Conservation (phyloP, 2,329 filamentous ascomycete species). For the Venturia oleaginea region DNA sequence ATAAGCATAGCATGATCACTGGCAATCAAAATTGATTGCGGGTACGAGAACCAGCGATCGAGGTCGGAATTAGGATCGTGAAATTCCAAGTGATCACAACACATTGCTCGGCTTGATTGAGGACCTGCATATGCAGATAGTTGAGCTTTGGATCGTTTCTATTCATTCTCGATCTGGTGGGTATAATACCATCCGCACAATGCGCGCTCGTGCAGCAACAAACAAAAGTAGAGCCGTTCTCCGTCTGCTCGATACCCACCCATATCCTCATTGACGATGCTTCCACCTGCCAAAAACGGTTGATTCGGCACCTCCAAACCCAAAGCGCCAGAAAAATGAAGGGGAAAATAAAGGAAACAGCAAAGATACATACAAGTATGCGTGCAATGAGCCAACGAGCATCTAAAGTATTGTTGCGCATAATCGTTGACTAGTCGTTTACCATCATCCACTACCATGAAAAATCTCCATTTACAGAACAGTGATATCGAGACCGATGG, state of each 20-base stretch:
- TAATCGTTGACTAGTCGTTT: not conserved
- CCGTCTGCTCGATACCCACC: not conserved
- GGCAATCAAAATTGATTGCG: no score
- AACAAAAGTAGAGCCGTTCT: not conserved
- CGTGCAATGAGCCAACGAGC: not conserved
- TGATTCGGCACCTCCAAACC: not conserved
- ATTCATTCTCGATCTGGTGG: not conserved
- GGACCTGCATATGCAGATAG: no score
- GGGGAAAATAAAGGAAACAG: not conserved
- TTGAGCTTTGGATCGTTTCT: not conserved
- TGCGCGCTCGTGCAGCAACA: not conserved
- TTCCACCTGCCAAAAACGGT: not conserved
- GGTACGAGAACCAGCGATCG: no score
- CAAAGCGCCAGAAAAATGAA: not conserved
- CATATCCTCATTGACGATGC: not conserved
- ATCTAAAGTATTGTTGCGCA: slow-evolving; percentile 2
- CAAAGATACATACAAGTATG: not conserved
- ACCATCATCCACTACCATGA: not conserved
- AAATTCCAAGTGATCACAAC: no score
- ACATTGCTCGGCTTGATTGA: no score
- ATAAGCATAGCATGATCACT: no score
- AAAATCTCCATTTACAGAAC: not conserved
- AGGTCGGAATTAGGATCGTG: no score
- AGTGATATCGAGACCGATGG: slow-evolving; percentile 7
- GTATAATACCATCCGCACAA: not conserved